These are phyloP conservation scores for Salvia miltiorrhiza DNA, from an alignment of 257 asterid genomes.

Conservation along the genomic window DNA sequence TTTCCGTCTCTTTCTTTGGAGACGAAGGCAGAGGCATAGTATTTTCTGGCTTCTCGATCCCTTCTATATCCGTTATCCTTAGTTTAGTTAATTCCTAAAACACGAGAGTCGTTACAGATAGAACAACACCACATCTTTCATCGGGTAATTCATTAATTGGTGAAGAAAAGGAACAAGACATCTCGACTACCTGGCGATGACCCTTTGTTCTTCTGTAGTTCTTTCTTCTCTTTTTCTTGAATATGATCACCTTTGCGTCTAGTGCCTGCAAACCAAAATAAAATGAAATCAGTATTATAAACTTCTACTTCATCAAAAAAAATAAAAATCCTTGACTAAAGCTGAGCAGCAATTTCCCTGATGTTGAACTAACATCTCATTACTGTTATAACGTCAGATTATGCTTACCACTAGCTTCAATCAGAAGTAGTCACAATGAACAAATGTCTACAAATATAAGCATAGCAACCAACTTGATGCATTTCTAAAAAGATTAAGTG, in stretches of 20 bases:
- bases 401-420: background rate
- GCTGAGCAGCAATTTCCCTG: background rate
- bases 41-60: conserved; percentile 62
- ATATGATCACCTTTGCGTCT: conserved; percentile 90
- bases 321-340: background rate
- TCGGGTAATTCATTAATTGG: no score
- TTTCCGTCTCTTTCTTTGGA: conserved; percentile 37
- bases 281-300: background rate
- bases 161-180: background rate
- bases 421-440: background rate
- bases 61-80: conserved; percentile 79
- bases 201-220: conserved; percentile 88
- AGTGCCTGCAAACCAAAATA: conserved; percentile 53
- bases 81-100: conserved; percentile 82
- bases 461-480: background rate
- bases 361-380: background rate
- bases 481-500: background rate
- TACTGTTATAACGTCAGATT: conserved; percentile 3
- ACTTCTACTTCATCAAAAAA: background rate
- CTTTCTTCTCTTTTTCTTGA: conserved; percentile 97
- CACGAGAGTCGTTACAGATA: background rate
- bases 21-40: conserved; percentile 2
- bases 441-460: background rate
- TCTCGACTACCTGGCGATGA: conserved; percentile 77
- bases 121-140: no score